Conservation (phyloP, 192 early-diverging fungal genomes). For the Dissophora ornata region DNA sequence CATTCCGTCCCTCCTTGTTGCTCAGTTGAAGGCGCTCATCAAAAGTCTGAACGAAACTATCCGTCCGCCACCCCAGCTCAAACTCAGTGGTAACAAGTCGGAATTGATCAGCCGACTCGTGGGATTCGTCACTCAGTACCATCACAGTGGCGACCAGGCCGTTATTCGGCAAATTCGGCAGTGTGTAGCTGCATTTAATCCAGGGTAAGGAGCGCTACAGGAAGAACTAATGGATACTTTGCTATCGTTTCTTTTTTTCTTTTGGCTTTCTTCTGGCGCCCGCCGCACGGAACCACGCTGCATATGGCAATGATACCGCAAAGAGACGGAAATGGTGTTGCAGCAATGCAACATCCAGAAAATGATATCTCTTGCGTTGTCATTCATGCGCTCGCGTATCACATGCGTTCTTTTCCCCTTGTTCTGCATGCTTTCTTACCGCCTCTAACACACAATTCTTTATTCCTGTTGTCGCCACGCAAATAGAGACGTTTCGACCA, state of each 20-base stretch:
- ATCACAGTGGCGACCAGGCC: constrained; percentile 40
- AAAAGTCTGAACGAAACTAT: constrained; percentile 50
- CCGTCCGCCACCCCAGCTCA: constrained; percentile 48
- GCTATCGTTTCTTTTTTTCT: too few species aligned
- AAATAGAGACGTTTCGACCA: constrained; percentile 40
- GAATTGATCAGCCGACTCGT: constrained; percentile 36
- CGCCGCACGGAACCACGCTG: too few species aligned
- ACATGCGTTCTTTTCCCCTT: too few species aligned
- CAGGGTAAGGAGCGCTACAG: constrained; percentile 22
- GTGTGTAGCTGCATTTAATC: constrained; percentile 38
- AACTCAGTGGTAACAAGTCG: constrained; percentile 52
- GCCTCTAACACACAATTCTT: too few species aligned
- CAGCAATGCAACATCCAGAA: too few species aligned
- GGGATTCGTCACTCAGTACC: constrained; percentile 29
- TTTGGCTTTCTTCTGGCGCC: too few species aligned
- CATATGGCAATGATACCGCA: not conserved
- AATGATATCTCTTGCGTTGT: too few species aligned
- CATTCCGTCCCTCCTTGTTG: constrained; percentile 47
- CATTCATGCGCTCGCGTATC: too few species aligned
- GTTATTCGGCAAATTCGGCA: constrained; percentile 54
- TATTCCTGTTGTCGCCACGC: not conserved
- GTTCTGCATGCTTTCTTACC: too few species aligned
- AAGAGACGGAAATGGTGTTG: too few species aligned
- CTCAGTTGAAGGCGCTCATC: constrained; percentile 47
- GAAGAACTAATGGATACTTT: too few species aligned